A percentile compares a stretch with the other conserved stretches of the same genome.
Evolutionary conservation across 164 flowering plant genomes (phyloP).

Genomic region (Annona cherimola): DNA sequence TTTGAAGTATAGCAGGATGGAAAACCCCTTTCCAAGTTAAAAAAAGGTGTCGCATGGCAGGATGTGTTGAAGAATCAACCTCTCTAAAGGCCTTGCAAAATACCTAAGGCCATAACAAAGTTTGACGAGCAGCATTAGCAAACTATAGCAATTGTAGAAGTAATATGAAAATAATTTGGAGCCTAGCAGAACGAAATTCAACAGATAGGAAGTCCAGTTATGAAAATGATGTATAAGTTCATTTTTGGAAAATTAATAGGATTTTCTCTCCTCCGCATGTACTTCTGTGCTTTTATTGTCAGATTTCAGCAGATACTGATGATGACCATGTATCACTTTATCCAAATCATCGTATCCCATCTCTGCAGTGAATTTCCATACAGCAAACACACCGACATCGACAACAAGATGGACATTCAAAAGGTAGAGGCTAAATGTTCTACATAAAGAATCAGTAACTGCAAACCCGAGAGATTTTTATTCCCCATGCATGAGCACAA

Average conservation of each 20-base stretch:
- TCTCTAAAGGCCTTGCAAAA: conserved; percentile 89
- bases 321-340: not conserved
- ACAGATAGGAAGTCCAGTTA: not conserved
- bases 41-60: conserved; percentile 93
- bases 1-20: conserved; percentile 69
- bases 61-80: conserved; percentile 69
- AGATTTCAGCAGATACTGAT: not conserved
- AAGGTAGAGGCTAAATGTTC: not conserved
- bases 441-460: not conserved
- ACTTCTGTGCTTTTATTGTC: not conserved
- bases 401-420: not conserved
- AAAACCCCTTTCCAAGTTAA: conserved; percentile 97
- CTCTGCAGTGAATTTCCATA: not conserved
- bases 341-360: not conserved
- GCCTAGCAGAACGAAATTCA: not conserved
- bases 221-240: not conserved
- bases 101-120: conserved; percentile 42
- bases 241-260: not conserved
- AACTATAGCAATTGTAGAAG: not conserved
- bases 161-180: not conserved
- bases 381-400: not conserved
- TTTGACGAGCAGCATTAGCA: not conserved
- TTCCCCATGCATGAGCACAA: not conserved
- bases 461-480: not conserved
- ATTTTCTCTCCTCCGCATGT: too few species aligned